Percentiles rank a stretch among this genome's conserved stretches.
Evolutionary conservation across 176 grass and related monocot genomes (phyloP).

Genomic region (Paspalum vaginatum): DNA sequence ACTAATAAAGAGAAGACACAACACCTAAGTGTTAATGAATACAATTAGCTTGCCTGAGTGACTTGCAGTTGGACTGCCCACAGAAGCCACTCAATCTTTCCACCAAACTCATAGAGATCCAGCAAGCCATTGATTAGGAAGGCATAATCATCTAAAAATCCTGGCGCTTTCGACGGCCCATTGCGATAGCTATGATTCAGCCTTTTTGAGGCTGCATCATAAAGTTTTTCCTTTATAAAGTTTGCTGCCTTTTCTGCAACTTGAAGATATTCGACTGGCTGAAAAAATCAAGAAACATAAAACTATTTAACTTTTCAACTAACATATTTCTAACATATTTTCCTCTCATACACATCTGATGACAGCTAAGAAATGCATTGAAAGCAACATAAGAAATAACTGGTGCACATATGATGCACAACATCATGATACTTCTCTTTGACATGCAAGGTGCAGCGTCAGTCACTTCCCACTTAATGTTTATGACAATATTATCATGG

Average conservation of each 20-base stretch:
- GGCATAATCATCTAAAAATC: slow-evolving; percentile 99
- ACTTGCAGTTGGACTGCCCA: slow-evolving; percentile 82
- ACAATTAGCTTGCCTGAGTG: slow-evolving; percentile 72
- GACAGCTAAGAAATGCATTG: not conserved
- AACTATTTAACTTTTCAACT: not conserved
- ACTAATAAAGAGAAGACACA: not conserved
- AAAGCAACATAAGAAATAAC: not conserved
- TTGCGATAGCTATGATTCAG: slow-evolving; percentile 88
- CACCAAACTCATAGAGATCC: slow-evolving; percentile 92
- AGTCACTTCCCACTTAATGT: not conserved
- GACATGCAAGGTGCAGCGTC: not conserved
- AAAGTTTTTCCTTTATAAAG: slow-evolving; percentile 82
- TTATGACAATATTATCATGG: slow-evolving; percentile 26
- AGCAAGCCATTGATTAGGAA: slow-evolving; percentile 85
- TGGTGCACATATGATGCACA: not conserved
- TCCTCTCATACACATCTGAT: not conserved
- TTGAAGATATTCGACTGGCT: slow-evolving; percentile 90
- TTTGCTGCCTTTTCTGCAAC: slow-evolving; percentile 76
- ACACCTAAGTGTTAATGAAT: not conserved
- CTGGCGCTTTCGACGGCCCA: slow-evolving; percentile 93
- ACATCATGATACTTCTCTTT: not conserved
- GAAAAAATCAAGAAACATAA: slow-evolving; percentile 28
- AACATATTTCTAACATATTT: not conserved
- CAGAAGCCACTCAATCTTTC: slow-evolving; percentile 72
- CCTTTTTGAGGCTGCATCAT: slow-evolving; percentile 59